phyloP scores from a whole-genome alignment of 495 filamentous ascomycete genomes.

The Geopyxis carbonaria region DNA sequence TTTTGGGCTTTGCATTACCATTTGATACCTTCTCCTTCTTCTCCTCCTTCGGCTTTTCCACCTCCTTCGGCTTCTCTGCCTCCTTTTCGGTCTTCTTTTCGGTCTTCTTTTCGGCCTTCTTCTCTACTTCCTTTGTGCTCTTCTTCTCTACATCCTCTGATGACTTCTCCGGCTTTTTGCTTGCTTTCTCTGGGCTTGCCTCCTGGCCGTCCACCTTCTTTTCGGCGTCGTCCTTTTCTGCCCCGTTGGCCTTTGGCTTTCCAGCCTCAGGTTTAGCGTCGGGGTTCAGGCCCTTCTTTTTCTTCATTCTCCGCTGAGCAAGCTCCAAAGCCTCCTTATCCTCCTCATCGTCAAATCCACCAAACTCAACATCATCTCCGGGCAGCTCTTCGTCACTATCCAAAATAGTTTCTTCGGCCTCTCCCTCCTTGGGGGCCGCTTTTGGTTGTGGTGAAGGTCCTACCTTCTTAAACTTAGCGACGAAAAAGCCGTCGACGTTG shows the following conservation, averaged over 20 bases:
- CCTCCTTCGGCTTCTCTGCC: constrained; percentile 2
- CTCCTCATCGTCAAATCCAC: constrained; percentile 46
- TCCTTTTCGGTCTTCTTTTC: constrained; percentile 12
- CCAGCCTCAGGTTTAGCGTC: constrained; percentile 31
- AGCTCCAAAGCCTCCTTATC: constrained; percentile 44
- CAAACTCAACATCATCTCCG: constrained; percentile 40
- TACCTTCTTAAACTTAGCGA: constrained; percentile 89
- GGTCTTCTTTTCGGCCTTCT: constrained; percentile 6
- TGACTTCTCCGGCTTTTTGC: constrained; percentile 25
- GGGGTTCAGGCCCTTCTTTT: constrained; percentile 50
- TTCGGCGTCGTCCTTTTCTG: background rate
- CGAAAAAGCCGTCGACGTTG: constrained; percentile 98
- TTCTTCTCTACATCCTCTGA: constrained; percentile 17
- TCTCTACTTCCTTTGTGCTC: background rate
- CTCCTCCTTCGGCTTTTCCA: constrained; percentile 8
- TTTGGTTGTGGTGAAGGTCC: constrained; percentile 43
- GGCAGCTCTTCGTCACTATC: constrained; percentile 23
- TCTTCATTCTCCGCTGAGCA: constrained; percentile 38
- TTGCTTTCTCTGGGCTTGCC: constrained; percentile 30
- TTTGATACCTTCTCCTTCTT: constrained; percentile 25
- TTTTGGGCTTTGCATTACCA: too few relatives aligned
- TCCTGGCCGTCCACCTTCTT: constrained; percentile 9
- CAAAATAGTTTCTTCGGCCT: constrained; percentile 28
- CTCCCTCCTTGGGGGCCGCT: constrained; percentile 28
- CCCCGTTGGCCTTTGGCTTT: constrained; percentile 9